These are phyloP conservation scores for Pseudozyma sp. DNA, from an alignment of 1,284 basidiomycete species.

Conservation along the genomic window DNA sequence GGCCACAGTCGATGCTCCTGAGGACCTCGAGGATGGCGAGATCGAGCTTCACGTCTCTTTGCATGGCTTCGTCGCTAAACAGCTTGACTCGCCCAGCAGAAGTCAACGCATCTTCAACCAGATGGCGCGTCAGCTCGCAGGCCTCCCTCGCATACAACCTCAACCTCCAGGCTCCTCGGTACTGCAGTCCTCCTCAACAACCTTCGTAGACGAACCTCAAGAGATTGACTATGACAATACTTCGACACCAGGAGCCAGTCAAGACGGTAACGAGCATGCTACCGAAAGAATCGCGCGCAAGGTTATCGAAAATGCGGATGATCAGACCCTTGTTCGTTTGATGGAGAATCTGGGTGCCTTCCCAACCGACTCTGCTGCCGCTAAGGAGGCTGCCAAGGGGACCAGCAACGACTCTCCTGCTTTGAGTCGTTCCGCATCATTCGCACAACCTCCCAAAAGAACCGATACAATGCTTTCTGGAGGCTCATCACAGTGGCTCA, in stretches of 20 bases:
- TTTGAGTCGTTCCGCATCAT: background rate
- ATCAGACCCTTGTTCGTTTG: slow-evolving; percentile 47
- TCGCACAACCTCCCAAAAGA: slow-evolving; percentile 16
- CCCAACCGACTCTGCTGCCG: slow-evolving; percentile 47
- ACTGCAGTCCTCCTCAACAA: slow-evolving; percentile 16
- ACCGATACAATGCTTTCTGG: slow-evolving; percentile 35
- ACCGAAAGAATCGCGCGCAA: slow-evolving; percentile 42
- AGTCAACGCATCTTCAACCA: slow-evolving; percentile 54
- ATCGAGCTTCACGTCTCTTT: slow-evolving; percentile 46
- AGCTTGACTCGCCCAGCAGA: slow-evolving; percentile 31
- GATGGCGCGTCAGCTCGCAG: slow-evolving; percentile 51
- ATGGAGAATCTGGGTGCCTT: slow-evolving; percentile 52
- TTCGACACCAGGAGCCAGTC: background rate
- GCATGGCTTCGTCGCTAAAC: slow-evolving; percentile 40
- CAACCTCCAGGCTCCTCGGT: slow-evolving; percentile 16
- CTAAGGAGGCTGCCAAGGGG: slow-evolving; percentile 20
- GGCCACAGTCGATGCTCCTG: slow-evolving; percentile 39
- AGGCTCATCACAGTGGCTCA: slow-evolving; percentile 50
- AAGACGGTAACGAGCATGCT: slow-evolving; percentile 8
- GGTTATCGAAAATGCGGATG: slow-evolving; percentile 44
- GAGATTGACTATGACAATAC: slow-evolving; percentile 14
- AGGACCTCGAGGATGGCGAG: slow-evolving; percentile 51
- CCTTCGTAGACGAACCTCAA: slow-evolving; percentile 40
- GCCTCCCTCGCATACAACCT: slow-evolving; percentile 35
- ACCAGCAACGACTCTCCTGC: background rate